Conservation (phyloP, 495 filamentous ascomycete species). For the Podospora anserina region DNA sequence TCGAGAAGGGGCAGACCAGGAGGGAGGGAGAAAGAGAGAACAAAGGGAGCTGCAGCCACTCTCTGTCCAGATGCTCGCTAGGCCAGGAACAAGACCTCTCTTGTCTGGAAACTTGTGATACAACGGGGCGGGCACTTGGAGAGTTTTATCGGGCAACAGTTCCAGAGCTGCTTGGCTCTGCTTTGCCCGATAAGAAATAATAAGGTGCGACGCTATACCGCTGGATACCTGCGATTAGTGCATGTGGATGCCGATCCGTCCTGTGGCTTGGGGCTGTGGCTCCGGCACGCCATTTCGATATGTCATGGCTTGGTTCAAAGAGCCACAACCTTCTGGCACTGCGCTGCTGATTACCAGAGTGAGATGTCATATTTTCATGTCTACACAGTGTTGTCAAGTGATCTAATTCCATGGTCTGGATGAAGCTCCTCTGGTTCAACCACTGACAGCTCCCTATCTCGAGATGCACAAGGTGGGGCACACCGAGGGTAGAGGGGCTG, state of each 20-base stretch:
- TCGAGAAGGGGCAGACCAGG: not conserved
- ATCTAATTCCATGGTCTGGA: not conserved
- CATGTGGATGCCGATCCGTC: constrained; percentile 1
- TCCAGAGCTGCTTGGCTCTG: constrained; percentile 2
- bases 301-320: not conserved
- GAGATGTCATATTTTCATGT: not conserved
- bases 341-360: not conserved
- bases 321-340: not conserved
- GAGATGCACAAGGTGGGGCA: not conserved
- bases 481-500: not conserved
- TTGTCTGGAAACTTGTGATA: not conserved
- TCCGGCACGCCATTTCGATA: not conserved
- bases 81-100: no score
- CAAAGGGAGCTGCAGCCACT: not conserved
- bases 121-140: not conserved
- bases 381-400: not conserved
- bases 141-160: constrained; percentile 7
- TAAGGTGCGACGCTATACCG: constrained; percentile 5
- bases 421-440: not conserved
- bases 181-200: constrained; percentile 6
- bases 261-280: constrained; percentile 3
- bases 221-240: constrained; percentile 2
- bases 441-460: not conserved
- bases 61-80: not conserved
- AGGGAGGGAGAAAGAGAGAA: not conserved